phyloP scores from a whole-genome alignment of 495 filamentous ascomycete genomes.

The Xylaria scruposa region DNA sequence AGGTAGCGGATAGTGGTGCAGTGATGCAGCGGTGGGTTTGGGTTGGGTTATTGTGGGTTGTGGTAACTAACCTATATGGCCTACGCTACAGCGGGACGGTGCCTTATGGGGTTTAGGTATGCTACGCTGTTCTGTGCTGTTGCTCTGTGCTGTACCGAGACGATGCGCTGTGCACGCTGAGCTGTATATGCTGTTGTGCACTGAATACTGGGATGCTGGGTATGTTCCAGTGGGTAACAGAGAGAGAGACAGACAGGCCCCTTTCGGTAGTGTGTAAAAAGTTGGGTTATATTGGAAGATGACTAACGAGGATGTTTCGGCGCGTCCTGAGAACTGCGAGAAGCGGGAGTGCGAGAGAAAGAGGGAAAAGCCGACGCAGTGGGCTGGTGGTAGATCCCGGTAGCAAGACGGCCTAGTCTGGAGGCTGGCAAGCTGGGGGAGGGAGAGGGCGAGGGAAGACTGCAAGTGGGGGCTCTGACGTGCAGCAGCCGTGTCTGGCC shows the following conservation, averaged over 20 bases:
- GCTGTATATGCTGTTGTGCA: background rate
- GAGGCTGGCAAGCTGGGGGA: background rate
- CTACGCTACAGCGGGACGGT: background rate
- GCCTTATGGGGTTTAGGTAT: background rate
- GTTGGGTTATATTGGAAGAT: background rate
- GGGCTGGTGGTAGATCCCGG: conserved; percentile 17
- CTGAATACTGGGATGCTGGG: background rate
- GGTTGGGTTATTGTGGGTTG: conserved; percentile 8
- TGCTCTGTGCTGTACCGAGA: conserved; percentile 2
- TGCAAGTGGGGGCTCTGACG: conserved; percentile 20
- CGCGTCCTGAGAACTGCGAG: background rate
- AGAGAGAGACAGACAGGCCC: background rate
- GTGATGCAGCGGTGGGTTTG: conserved; percentile 11
- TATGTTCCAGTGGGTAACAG: background rate
- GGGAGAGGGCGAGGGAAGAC: background rate
- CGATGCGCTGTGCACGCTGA: conserved; percentile 1
- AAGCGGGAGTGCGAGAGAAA: conserved; percentile 18
- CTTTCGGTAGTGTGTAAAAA: no score
- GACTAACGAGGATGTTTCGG: conserved; percentile 6
- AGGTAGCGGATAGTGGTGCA: background rate
- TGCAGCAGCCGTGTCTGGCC: background rate
- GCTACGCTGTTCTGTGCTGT: conserved; percentile 5
- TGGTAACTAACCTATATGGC: conserved; percentile 5
- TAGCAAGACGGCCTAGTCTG: conserved; percentile 11
- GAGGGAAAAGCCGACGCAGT: conserved; percentile 19